Percentiles rank a stretch among this genome's conserved stretches.
Evolutionary conservation across 192 early-diverging fungal genomes (phyloP).

Genomic region (Dissophora globulifera): DNA sequence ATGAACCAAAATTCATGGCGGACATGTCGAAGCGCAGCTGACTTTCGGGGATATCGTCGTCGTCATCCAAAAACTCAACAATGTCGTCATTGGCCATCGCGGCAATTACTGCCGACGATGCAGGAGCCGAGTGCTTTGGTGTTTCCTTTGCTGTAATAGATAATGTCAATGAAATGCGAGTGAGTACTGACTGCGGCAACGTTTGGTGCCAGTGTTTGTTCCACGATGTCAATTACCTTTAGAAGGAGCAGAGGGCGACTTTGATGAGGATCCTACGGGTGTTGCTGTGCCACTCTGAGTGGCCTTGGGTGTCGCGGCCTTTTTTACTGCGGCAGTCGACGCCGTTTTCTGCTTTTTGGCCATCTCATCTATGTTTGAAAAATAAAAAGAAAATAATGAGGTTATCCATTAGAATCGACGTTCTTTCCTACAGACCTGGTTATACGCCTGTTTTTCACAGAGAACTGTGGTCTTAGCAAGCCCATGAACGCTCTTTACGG

Average conservation of each 20-base stretch:
- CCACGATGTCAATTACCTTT: too few species aligned
- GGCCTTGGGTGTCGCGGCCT: slow-evolving; percentile 13
- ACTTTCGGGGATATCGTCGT: slow-evolving; percentile 17
- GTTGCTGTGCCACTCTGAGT: slow-evolving; percentile 33
- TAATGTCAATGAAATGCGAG: too few species aligned
- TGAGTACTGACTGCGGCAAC: too few species aligned
- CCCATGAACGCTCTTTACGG: too few species aligned
- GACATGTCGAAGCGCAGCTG: slow-evolving; percentile 51
- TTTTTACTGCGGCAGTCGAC: slow-evolving; percentile 31
- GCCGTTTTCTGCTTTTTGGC: slow-evolving; percentile 36
- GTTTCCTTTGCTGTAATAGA: too few species aligned
- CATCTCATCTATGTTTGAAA: slow-evolving; percentile 19
- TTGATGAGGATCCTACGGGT: slow-evolving; percentile 20
- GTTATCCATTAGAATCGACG: slow-evolving; percentile 52
- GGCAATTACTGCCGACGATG: background rate
- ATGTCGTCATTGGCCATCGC: slow-evolving; percentile 32
- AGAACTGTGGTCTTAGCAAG: too few species aligned
- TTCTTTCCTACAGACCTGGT: slow-evolving; percentile 22
- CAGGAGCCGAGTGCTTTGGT: background rate
- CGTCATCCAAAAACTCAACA: slow-evolving; percentile 47
- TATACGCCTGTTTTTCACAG: too few species aligned
- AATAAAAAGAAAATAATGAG: slow-evolving; percentile 9
- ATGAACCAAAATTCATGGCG: slow-evolving; percentile 55
- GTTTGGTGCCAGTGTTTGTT: too few species aligned
- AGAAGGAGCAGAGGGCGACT: slow-evolving; percentile 8